These are phyloP conservation scores for Basidioascus undulatus DNA, from an alignment of 768 basidiomycete species.

Conservation along the genomic window DNA sequence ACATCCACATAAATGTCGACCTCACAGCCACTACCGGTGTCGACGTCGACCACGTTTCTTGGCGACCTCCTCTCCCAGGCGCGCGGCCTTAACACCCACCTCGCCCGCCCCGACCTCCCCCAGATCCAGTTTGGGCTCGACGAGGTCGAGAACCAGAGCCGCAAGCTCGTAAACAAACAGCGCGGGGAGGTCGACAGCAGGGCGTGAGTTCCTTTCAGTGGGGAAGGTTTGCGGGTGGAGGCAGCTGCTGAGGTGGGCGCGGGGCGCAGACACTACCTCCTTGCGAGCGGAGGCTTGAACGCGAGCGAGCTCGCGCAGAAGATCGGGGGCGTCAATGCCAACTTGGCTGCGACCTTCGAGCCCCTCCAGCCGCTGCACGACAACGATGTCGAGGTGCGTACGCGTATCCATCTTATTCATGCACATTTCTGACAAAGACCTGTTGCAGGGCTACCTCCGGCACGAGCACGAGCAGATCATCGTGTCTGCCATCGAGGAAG, in stretches of 20 bases:
- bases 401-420: too few relatives aligned
- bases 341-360: slow-evolving; percentile 60
- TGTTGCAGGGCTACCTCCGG: slow-evolving; percentile 61
- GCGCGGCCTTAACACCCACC: slow-evolving; percentile 44
- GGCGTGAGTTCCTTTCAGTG: slow-evolving; percentile 2
- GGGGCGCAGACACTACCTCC: slow-evolving; percentile 57
- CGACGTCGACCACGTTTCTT: too few relatives aligned
- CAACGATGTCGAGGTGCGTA: slow-evolving; percentile 47
- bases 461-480: slow-evolving; percentile 86
- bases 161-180: slow-evolving; percentile 29
- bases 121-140: slow-evolving; percentile 72
- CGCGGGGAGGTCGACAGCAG: slow-evolving; percentile 1
- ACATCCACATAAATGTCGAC: too few relatives aligned
- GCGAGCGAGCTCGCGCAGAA: slow-evolving; percentile 61
- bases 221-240: neutral
- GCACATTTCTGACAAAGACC: neutral
- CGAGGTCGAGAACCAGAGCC: slow-evolving; percentile 81
- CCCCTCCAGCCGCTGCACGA: slow-evolving; percentile 82
- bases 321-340: slow-evolving; percentile 58
- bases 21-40: too few relatives aligned
- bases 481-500: slow-evolving; percentile 80
- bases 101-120: slow-evolving; percentile 58
- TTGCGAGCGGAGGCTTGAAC: slow-evolving; percentile 84
- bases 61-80: slow-evolving; percentile 3
- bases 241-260: neutral